Evolutionary conservation across 345 rosid species (phyloP), one percentile per base, ranked within the genome.

Genomic region (Camelina neglecta): DNA sequence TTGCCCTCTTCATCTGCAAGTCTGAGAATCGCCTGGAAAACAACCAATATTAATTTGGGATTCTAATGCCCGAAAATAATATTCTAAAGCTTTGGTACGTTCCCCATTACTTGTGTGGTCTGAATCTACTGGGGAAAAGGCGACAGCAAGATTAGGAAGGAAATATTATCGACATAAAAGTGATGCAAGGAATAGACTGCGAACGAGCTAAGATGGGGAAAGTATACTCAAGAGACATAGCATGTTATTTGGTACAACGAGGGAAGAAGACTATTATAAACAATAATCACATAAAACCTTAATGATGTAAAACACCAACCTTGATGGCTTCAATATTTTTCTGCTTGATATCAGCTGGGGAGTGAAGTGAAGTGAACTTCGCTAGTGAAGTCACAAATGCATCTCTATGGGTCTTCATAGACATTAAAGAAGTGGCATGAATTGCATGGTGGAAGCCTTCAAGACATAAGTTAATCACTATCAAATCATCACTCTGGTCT

Each of bases 341-440:
- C 84, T 82, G 97, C 81, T 86, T 92, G 93, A 92, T 90, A 82
- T 90, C 96, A 59, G 87, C 92, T 51, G 96, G 96, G 75, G 87
- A 84, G 77, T 92, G 97, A 68, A 92, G 97, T 73, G 88, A 75
- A 47, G 97, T 92, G 81, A 92, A 92, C 82, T 92, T 92, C 59
- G 96, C 97, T 58, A 92, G 73, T 48, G 96, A 92, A 23, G 94
- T 92, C 78, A 92, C 90, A 81, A 92, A 92, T 73, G 96, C 97
- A 84, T 92, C 97, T 83, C 96, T 86, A 75, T 92, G 96, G 59
- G 97, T 92, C 83, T 88, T 93, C 97, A 92, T 88, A 26, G 92
- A 86, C 92, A 87, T 90, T 57, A 90, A 87, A 39, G 96, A 87
- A 60, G 97, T 92, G 62, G 88, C 87, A 85, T 92, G 97, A 75